Conservation (phyloP, 2,329 filamentous ascomycete genomes). For the Epichloe scottii region DNA sequence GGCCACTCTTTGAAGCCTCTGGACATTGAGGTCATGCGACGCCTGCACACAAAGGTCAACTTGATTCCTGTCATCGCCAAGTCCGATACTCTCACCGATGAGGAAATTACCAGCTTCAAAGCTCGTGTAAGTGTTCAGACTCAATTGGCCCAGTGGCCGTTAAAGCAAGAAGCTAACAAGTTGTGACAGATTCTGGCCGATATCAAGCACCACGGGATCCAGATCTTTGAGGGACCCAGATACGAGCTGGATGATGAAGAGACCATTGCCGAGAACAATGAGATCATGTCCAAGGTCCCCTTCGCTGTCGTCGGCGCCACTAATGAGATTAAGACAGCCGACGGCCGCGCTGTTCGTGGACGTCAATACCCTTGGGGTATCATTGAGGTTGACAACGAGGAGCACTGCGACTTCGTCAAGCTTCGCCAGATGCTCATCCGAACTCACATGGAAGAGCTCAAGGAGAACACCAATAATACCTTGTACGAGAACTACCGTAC, state of each 20-base stretch:
- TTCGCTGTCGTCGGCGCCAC: slow-evolving; percentile 97
- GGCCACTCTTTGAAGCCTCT: slow-evolving; percentile 97
- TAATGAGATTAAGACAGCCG: slow-evolving; percentile 78
- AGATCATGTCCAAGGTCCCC: slow-evolving; percentile 99
- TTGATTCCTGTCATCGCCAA: slow-evolving; percentile 98
- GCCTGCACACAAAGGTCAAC: slow-evolving; percentile 99
- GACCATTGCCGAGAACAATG: slow-evolving; percentile 98
- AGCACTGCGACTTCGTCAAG: slow-evolving; percentile 99
- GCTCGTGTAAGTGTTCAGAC: slow-evolving; percentile 60
- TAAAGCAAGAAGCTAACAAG: slow-evolving; percentile 6
- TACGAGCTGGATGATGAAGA: slow-evolving; percentile 99
- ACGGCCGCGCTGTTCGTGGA: slow-evolving; percentile 90
- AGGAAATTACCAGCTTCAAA: slow-evolving; percentile 93
- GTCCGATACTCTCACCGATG: slow-evolving; percentile 93
- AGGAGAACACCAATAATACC: slow-evolving; percentile 99
- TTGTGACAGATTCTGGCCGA: slow-evolving; percentile 73
- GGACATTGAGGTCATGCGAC: slow-evolving; percentile 98
- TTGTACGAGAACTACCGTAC: slow-evolving; percentile 99
- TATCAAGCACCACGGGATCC: slow-evolving; percentile 92
- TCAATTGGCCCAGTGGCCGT: neutral
- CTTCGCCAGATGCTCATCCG: slow-evolving; percentile 99
- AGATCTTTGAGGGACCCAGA: slow-evolving; percentile 96
- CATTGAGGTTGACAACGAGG: slow-evolving; percentile 99
- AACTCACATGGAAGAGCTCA: slow-evolving; percentile 99
- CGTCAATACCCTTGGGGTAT: slow-evolving; percentile 96